Conservation (phyloP, 2,329 filamentous ascomycete genomes). For the Cladorrhinum sp. region DNA sequence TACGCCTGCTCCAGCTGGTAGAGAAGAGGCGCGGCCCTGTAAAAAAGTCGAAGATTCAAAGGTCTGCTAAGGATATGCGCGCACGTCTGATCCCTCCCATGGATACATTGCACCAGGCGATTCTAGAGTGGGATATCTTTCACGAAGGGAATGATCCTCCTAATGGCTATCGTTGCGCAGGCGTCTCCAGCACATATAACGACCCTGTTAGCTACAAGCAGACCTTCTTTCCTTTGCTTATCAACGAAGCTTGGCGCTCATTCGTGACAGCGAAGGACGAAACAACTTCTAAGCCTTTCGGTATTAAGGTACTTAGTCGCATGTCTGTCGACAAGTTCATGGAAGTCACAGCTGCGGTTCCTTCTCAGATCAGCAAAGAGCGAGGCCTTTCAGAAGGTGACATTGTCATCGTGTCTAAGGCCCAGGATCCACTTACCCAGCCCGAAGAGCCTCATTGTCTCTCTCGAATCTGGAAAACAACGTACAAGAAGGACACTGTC, state of each 20-base stretch:
- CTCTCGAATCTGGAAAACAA: constrained; percentile 76
- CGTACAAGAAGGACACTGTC: constrained; percentile 73
- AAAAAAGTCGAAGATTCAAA: constrained; percentile 75
- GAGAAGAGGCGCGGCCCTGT: constrained; percentile 67
- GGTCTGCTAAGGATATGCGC: constrained; percentile 89
- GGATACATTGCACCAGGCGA: constrained; percentile 76
- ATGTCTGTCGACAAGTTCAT: constrained; percentile 90
- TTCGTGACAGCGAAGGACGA: constrained; percentile 91
- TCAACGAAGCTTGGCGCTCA: constrained; percentile 93
- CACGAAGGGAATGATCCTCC: constrained; percentile 84
- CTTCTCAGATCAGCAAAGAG: constrained; percentile 66
- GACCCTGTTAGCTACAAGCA: constrained; percentile 77
- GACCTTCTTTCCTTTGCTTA: constrained; percentile 85
- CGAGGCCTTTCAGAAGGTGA: constrained; percentile 77
- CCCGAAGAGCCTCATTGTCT: constrained; percentile 73
- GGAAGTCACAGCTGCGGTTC: constrained; percentile 83
- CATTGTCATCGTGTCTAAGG: constrained; percentile 79
- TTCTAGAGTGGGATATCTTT: constrained; percentile 94
- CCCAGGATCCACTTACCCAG: constrained; percentile 65
- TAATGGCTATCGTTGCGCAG: constrained; percentile 66
- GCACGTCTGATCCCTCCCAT: constrained; percentile 89
- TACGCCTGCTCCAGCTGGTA: constrained; percentile 47
- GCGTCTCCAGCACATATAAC: constrained; percentile 74
- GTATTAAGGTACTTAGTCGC: constrained; percentile 82
- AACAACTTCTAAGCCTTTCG: constrained; percentile 73